phyloP scores from a whole-genome alignment of 306 rosid species.

The Chamaecrista fasciculata region DNA sequence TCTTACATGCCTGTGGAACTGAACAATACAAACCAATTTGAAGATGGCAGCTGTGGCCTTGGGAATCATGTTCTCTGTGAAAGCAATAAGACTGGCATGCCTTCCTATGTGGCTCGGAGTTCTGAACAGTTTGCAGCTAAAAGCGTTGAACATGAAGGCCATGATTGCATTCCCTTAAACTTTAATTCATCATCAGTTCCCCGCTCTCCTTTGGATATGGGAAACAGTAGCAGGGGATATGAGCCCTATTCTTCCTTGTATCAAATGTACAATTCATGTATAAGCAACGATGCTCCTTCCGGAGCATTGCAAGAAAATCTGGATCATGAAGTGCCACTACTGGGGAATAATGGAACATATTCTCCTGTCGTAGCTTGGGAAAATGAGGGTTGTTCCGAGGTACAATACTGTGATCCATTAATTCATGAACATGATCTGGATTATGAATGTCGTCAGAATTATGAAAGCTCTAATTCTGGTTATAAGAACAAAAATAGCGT shows the following conservation, averaged over 20 bases:
- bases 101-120: slow-evolving; percentile 25
- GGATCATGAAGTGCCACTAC: slow-evolving; percentile 32
- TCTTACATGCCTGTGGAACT: slow-evolving; percentile 16
- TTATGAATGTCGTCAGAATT: slow-evolving; percentile 27
- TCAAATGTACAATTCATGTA: slow-evolving; percentile 24
- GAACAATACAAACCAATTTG: slow-evolving; percentile 23
- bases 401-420: slow-evolving; percentile 20
- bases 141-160: slow-evolving; percentile 21
- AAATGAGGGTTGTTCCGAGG: slow-evolving; percentile 19
- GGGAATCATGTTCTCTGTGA: slow-evolving; percentile 13
- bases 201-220: slow-evolving; percentile 29
- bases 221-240: slow-evolving; percentile 26
- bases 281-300: slow-evolving; percentile 22
- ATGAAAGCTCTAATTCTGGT: slow-evolving; percentile 23
- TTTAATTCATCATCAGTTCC: slow-evolving; percentile 24
- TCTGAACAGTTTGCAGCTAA: slow-evolving; percentile 31
- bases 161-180: slow-evolving; percentile 16
- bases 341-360: slow-evolving; percentile 16
- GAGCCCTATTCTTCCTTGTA: slow-evolving; percentile 28
- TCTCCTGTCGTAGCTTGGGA: slow-evolving; percentile 17
- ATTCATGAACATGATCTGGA: slow-evolving; percentile 33
- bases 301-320: slow-evolving; percentile 30
- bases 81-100: slow-evolving; percentile 15
- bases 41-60: slow-evolving; percentile 24
- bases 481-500: slow-evolving; percentile 38